Evolutionary conservation across 192 early-diverging fungal genomes (phyloP), one percentile per base, ranked within the genome.

Genomic region (Dimargaris verticillata): DNA sequence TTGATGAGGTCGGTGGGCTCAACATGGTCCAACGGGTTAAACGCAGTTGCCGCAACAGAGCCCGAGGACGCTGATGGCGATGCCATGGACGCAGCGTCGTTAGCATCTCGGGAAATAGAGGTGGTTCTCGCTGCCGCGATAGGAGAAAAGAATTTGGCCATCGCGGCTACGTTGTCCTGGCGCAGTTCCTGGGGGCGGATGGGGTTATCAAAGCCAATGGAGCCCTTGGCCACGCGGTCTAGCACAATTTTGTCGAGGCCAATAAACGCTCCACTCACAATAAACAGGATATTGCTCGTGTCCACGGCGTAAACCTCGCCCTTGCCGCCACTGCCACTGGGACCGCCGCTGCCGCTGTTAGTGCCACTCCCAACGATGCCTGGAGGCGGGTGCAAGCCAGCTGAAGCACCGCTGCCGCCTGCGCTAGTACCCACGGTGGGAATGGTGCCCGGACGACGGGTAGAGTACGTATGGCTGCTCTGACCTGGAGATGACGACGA

Each of bases 261-360:
- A 61, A 90, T 83, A 67, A 93, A 93, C 0, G 91, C 91, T 15
- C 91, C 91, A 53, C 87, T 89, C 44, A 88, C 75, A 28, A 93
- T 85, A 69, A 93, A 93, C 55, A 93, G 65, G 55, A 93, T 93
- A 67, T 93, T 93, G 67, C 80, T 85, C 0, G 91, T 93, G 68
- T 93, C 88, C 10, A 93, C 88, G 7, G 82, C 72, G 66, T 84
- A 89, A 10, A 85, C 76, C n/a, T 93, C 88, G 45, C 87, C 88
- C 65, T 85, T 85, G n/a, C 61, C 66, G 12, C 69, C 65, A 18
- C 41, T 25, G 1, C 44, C 46, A 26, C 42, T 5, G 11, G 47
- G 38, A n/a, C 47, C 47, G 18, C 61, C 61, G 5, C 47, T 28
- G 13, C 53, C 41, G 0, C 18, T 20, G 7, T 14, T 24, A 18